A percentile compares a stretch with the other conserved stretches of the same genome.
Evolutionary conservation across 192 early-diverging fungal genomes (phyloP).

Genomic region (Backusella circina): DNA sequence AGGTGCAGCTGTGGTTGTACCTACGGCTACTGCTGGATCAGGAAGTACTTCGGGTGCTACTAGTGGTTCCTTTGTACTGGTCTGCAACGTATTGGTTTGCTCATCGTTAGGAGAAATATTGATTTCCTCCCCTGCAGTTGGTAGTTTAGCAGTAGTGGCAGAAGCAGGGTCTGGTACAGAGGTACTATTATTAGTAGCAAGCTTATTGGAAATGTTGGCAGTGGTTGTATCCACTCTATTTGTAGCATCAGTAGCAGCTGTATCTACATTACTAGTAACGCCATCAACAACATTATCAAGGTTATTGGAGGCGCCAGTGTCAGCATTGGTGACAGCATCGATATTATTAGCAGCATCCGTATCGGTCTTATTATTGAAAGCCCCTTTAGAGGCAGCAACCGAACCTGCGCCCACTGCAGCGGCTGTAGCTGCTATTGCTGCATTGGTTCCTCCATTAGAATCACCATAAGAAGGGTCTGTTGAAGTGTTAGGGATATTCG

Average conservation of each 20-base stretch:
- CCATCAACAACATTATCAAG: neutral
- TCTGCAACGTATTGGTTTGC: neutral
- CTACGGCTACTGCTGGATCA: neutral
- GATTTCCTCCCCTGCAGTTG: neutral
- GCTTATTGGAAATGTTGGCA: neutral
- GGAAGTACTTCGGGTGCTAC: neutral
- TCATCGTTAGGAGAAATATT: neutral
- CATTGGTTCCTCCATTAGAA: neutral
- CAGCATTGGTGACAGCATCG: neutral
- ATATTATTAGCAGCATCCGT: neutral
- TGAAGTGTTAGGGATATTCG: neutral
- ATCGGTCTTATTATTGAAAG: too few relatives aligned
- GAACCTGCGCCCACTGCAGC: neutral
- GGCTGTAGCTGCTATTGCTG: neutral
- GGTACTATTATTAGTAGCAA: neutral
- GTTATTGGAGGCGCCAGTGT: neutral
- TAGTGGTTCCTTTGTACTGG: neutral
- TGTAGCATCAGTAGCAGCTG: neutral
- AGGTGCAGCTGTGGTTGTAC: neutral
- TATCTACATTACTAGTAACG: neutral
- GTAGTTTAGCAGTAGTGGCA: neutral
- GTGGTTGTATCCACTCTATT: neutral
- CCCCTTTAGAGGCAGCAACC: neutral
- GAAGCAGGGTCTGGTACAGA: neutral
- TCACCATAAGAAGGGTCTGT: neutral